Percentiles rank a stretch among this genome's conserved stretches.
Evolutionary conservation across 495 filamentous ascomycete species (phyloP).

Genomic region (Viridothelium virens): DNA sequence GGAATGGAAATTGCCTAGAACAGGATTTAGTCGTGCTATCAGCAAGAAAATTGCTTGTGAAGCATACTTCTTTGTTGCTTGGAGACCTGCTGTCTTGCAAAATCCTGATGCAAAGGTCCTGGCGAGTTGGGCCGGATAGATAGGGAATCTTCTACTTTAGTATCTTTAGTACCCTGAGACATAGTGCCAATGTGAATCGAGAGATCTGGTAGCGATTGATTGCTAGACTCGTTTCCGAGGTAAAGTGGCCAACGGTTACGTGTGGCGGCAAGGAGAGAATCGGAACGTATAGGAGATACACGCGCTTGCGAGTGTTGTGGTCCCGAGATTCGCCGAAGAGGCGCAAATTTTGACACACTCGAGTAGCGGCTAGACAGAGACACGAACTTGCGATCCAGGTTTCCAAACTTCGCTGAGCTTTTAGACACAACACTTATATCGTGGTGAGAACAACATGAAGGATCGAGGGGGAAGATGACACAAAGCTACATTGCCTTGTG

Average conservation of each 20-base stretch:
- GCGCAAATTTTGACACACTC: background rate
- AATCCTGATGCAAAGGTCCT: conserved; percentile 49
- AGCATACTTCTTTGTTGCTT: conserved; percentile 59
- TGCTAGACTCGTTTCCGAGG: conserved; percentile 3
- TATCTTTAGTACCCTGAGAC: conserved; percentile 25
- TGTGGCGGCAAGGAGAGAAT: conserved; percentile 10
- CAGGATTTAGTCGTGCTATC: conserved; percentile 17
- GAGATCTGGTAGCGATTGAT: conserved; percentile 12
- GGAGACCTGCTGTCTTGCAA: conserved; percentile 50
- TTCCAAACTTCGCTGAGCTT: background rate
- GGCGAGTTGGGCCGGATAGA: conserved; percentile 40
- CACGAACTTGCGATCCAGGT: background rate
- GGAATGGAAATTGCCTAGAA: conserved; percentile 2
- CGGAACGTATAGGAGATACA: background rate
- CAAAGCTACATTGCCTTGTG: background rate
- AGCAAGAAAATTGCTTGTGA: conserved; percentile 48
- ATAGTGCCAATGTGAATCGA: conserved; percentile 11
- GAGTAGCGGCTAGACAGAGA: background rate
- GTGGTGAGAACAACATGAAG: background rate
- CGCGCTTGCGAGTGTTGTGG: background rate
- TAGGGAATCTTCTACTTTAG: conserved; percentile 30
- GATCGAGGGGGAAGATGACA: background rate
- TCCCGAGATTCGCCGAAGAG: conserved; percentile 7
- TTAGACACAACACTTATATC: background rate
- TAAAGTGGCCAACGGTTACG: conserved; percentile 7